These are phyloP conservation scores for Solanum piurae DNA, from an alignment of 257 asterid species.

Conservation along the genomic window DNA sequence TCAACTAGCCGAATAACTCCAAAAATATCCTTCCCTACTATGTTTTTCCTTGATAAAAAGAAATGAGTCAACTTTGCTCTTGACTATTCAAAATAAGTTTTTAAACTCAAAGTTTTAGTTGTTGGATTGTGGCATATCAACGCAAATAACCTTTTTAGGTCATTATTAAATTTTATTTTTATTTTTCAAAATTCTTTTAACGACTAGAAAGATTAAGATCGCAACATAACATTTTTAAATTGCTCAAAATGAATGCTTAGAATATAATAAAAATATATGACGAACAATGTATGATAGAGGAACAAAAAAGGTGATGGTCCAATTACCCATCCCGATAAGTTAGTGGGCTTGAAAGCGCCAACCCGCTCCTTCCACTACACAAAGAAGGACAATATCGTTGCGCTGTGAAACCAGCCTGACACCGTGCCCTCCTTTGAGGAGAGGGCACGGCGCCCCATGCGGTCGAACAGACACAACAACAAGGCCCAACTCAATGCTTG, in stretches of 20 bases:
- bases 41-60: no score
- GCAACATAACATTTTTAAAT: no score
- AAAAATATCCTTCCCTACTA: not conserved
- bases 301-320: not conserved
- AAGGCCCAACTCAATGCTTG: not conserved
- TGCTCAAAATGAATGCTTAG: no score
- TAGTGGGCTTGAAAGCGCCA: not conserved
- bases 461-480: not conserved
- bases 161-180: no score
- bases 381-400: constrained; percentile 3
- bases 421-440: constrained; percentile 4
- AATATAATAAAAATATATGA: no score
- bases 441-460: not conserved
- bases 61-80: no score
- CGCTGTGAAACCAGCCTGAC: constrained; percentile 13
- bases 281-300: no score
- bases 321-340: not conserved
- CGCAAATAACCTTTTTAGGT: no score
- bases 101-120: not conserved
- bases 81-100: not conserved
- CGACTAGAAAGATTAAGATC: not conserved
- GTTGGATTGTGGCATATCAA: not conserved
- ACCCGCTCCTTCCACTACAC: constrained; percentile 8
- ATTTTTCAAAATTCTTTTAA: no score
- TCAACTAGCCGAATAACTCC: no score